Base-by-base conservation (phyloP, 805 yeast species). In the Yarrowia sp. region DNA sequence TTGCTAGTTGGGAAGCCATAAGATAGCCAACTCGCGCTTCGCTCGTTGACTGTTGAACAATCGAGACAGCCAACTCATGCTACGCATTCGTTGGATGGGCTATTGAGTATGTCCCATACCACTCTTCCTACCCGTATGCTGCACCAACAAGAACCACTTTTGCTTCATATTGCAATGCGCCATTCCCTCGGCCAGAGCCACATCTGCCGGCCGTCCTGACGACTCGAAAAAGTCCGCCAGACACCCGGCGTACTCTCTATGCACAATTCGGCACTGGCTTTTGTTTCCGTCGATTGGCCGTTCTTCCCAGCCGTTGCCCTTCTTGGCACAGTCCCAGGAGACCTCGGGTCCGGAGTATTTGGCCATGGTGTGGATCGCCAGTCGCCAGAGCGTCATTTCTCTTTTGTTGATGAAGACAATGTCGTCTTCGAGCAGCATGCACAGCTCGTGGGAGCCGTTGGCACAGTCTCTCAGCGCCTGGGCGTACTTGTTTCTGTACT, bases 371-470 rank as follows among this genome's bases (percentile, higher is more conserved):
- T 58, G 39, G 33, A 42, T 4, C 2, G 68, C 53, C 12, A 58
- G 50, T 3, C 64, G 5, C 39, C 17, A 33, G 40, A n/a, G 50
- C 34, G n/a, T 58, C 20, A 33, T 30, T 5, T 20, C 39, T 3
- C 38, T 43, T 17, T 61, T 17, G 49, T 69, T 69, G 63, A 70
- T 49, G 33, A 70, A 70, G 8, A 46, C 58, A 24, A 70, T 70
- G 20, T 70, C 72, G 55, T 70, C 72, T 34, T 70, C 72, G 40
- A 70, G 61, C 14, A 70, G 38, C 44, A 70, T 34, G 34, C 72
- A 70, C 52, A 70, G 71, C 53, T 69, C 71, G 33, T 67, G 67
- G 19, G 38, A 66, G 10, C 73, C 71, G 17, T 44, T 4, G 14
- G 64, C 49, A 42, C 72, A 70, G 17, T 39, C 56, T 36, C 46